Conservation (phyloP, 129 eudicot species). For the Logfia minima region DNA sequence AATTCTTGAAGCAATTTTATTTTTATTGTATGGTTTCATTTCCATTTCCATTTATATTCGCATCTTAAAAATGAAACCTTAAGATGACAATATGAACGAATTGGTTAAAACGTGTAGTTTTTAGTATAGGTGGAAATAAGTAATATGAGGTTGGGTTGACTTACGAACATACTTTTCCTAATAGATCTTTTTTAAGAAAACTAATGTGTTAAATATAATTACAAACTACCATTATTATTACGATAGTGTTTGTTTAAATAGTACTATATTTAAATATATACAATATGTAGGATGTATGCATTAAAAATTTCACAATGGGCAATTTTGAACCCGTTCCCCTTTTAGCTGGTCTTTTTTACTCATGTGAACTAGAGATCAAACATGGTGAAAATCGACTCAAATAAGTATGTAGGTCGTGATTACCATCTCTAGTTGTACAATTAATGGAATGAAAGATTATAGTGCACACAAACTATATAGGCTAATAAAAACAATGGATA, state of each 20-base stretch:
- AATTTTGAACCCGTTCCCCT: neutral
- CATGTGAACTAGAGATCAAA: neutral
- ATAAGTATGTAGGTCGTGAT: neutral
- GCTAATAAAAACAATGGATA: constrained; percentile 7
- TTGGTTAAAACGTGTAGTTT: neutral
- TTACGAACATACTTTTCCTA: neutral
- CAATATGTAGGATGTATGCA: neutral
- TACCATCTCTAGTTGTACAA: neutral
- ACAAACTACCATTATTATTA: neutral
- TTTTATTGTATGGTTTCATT: neutral
- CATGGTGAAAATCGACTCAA: constrained; percentile 4
- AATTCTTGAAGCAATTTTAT: neutral
- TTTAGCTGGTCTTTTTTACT: neutral
- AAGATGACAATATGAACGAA: neutral
- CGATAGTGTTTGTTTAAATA: neutral
- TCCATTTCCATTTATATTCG: constrained; percentile 1
- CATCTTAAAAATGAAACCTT: neutral
- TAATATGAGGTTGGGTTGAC: neutral
- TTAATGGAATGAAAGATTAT: neutral
- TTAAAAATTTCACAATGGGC: neutral
- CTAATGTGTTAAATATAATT: neutral
- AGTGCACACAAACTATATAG: neutral
- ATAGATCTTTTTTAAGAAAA: neutral
- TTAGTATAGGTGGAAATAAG: neutral
- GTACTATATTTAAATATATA: neutral